Evolutionary conservation across 179 eudicot genomes (phyloP).

Genomic region (Silene coronaria): DNA sequence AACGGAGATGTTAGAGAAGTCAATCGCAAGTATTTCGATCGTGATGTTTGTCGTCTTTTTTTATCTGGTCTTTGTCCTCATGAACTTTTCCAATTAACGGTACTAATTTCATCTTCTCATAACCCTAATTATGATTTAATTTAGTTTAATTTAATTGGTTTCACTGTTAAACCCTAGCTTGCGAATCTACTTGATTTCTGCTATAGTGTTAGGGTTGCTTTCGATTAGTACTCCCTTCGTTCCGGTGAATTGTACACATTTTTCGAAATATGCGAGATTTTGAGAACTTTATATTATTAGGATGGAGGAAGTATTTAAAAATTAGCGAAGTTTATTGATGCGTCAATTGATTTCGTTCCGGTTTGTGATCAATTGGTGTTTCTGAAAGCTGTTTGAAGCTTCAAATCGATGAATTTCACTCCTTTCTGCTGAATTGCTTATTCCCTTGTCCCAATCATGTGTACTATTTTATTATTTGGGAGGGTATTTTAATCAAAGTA

Average conservation of each 20-base stretch:
- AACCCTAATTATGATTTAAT: constrained; percentile 10
- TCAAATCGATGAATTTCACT: not conserved
- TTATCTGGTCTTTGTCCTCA: constrained; percentile 95
- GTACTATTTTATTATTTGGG: too few relatives aligned
- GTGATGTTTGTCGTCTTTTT: constrained; percentile 90
- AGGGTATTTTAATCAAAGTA: too few relatives aligned
- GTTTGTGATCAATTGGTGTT: not conserved
- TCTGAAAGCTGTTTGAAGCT: not conserved
- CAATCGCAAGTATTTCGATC: constrained; percentile 87
- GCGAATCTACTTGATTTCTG: not conserved
- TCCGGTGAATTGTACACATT: not conserved
- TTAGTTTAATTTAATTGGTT: not conserved
- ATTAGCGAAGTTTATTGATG: too few relatives aligned
- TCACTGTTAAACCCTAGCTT: not conserved
- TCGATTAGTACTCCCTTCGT: not conserved
- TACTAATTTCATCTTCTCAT: constrained; percentile 15
- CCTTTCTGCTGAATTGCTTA: not conserved
- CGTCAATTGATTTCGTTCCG: not conserved
- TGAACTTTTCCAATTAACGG: constrained; percentile 94
- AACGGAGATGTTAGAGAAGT: constrained; percentile 86
- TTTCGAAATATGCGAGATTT: too few relatives aligned
- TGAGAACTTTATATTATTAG: too few relatives aligned
- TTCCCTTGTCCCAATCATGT: too few relatives aligned
- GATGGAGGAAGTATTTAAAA: too few relatives aligned
- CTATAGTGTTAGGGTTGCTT: not conserved